Conservation (phyloP, 495 filamentous ascomycete genomes). For the Aspergillus cristatus region DNA sequence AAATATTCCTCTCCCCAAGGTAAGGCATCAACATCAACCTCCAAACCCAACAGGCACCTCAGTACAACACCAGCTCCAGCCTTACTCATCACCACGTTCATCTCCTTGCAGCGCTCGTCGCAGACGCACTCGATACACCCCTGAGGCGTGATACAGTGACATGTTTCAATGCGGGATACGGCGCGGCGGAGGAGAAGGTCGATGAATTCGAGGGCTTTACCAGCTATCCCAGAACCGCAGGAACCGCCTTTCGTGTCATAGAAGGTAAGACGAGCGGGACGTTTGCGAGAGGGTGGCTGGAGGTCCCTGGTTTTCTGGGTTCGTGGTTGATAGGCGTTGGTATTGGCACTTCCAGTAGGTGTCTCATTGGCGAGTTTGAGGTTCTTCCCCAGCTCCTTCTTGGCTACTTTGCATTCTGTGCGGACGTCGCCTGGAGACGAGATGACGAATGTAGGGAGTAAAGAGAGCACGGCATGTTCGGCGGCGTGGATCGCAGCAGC, state of each 20-base stretch:
- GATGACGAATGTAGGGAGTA: constrained; percentile 86
- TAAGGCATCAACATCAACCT: constrained; percentile 64
- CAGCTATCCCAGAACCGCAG: constrained; percentile 73
- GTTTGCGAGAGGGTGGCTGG: constrained; percentile 54
- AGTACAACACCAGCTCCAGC: constrained; percentile 75
- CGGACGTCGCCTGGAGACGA: constrained; percentile 80
- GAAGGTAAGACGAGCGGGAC: constrained; percentile 84
- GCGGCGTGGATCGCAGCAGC: constrained; percentile 91
- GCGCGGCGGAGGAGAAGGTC: constrained; percentile 71
- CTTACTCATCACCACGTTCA: constrained; percentile 90
- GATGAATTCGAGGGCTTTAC: constrained; percentile 88
- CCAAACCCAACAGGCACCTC: constrained; percentile 59
- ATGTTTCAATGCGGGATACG: constrained; percentile 66
- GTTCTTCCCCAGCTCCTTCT: constrained; percentile 43
- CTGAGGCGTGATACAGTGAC: constrained; percentile 48
- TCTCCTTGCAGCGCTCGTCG: constrained; percentile 76
- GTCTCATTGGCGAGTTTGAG: constrained; percentile 20
- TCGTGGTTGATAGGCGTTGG: constrained; percentile 2
- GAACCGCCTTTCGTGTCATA: constrained; percentile 90
- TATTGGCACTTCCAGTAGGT: not conserved
- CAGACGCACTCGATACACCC: constrained; percentile 89
- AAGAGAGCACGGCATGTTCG: constrained; percentile 76
- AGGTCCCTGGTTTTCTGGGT: constrained; percentile 16
- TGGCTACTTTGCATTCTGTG: constrained; percentile 92
- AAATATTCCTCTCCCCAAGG: constrained; percentile 65